These are phyloP conservation scores for Gossypium turneri DNA, from an alignment of 345 rosid genomes.

Conservation along the genomic window DNA sequence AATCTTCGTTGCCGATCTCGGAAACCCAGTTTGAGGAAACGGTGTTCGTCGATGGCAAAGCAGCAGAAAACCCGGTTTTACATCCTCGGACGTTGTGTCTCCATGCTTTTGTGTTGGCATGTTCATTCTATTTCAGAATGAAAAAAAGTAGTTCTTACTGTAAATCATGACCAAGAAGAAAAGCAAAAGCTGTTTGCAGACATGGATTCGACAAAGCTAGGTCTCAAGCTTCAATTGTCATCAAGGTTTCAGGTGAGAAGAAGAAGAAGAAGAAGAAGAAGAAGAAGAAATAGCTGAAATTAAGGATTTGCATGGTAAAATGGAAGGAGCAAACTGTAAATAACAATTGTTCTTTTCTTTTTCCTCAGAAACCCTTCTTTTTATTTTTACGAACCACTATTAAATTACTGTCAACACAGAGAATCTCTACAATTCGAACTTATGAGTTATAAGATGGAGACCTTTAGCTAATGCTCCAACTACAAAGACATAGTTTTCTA, in stretches of 20 bases:
- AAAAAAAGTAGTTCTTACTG: neutral
- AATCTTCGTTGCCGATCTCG: neutral
- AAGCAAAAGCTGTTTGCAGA: neutral
- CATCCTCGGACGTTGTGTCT: constrained; percentile 74
- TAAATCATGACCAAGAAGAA: no score
- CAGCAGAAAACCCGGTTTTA: constrained; percentile 83
- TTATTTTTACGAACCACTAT: no score
- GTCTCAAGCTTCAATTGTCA: neutral
- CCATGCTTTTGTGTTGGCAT: constrained; percentile 86
- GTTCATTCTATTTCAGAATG: constrained; percentile 38
- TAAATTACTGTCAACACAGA: no score
- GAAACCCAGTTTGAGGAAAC: constrained; percentile 36
- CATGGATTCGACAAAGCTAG: neutral
- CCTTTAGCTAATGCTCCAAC: no score
- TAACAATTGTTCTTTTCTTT: neutral
- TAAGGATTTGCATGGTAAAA: neutral
- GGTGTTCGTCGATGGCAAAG: constrained; percentile 53
- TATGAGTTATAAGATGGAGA: no score
- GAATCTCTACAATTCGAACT: no score
- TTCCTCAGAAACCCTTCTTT: neutral
- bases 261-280: neutral
- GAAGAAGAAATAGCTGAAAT: neutral
- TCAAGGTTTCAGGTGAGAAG: neutral
- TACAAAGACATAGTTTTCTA: no score
- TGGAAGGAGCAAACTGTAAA: neutral